Conservation (phyloP, 257 asterid species). For the Nicotiana noctiflora region DNA sequence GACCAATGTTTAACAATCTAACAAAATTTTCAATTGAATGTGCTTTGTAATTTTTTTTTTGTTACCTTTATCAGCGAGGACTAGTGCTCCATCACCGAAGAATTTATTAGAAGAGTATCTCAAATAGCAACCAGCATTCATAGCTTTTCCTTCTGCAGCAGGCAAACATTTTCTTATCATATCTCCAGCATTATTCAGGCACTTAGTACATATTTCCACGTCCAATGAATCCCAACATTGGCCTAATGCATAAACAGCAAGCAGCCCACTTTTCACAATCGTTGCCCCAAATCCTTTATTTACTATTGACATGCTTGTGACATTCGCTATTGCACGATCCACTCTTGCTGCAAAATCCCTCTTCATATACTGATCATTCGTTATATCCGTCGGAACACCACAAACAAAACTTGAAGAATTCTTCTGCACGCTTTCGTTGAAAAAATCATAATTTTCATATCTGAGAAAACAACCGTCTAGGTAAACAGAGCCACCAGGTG, state of each 20-base stretch:
- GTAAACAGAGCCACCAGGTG: conserved; percentile 12
- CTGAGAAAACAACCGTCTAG: conserved; percentile 24
- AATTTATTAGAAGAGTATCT: conserved; percentile 23
- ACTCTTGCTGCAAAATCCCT: conserved; percentile 7
- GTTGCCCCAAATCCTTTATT: not conserved
- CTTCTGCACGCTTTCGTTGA: conserved; percentile 8
- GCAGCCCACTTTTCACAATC: conserved; percentile 3
- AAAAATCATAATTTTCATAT: conserved; percentile 8
- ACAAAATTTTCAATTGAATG: no score
- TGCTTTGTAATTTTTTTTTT: no score
- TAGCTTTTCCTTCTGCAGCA: conserved; percentile 17
- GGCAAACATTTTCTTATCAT: conserved; percentile 13
- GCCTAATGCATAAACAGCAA: conserved; percentile 13
- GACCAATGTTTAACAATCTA: no score
- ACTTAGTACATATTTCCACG: not conserved
- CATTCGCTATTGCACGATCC: conserved; percentile 6
- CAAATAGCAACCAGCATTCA: conserved; percentile 23
- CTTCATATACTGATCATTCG: conserved; percentile 13
- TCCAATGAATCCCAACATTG: conserved; percentile 20
- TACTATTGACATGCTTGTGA: not conserved
- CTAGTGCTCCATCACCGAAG: not conserved
- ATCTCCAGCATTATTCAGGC: conserved; percentile 12
- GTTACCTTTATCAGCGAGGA: conserved; percentile 1
- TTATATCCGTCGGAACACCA: conserved; percentile 10
- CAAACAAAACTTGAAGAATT: conserved; percentile 6